Base-by-base conservation (phyloP, 768 basidiomycete genomes). In the Podaxis rugospora region DNA sequence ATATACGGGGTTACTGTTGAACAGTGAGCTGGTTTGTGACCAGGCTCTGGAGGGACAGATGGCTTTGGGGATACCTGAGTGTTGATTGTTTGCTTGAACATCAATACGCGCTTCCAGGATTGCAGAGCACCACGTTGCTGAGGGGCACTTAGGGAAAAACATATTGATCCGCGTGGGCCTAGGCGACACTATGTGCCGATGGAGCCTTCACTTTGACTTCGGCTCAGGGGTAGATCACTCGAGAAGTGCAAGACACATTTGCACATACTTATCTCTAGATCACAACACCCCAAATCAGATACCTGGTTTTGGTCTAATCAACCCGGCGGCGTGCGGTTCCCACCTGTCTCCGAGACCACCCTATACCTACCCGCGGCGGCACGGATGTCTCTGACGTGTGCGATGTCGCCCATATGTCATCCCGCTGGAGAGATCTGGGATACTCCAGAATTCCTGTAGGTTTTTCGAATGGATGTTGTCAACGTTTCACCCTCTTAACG, bases 181-280 rank as follows among this genome's bases (percentile, higher is more conserved):
- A 51, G 50, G 50, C 57, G 57, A 59, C 36, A 51, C 57, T 56
- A 47, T 16, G 44, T 44, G 44, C 25, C 35, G 55, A 56, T 47
- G 5, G 27, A 16, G 42, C 5, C 5, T 35, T 9, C 25, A 37
- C 4, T 37, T 39, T 9, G 28, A 4, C 35, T 39, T 55, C 54
- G 54, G 39, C 37, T 55, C 10, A 21, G 37, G 42, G 23, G 54
- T 44, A 55, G 14, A 44, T 44, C 39, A 44, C 13, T 18, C 28
- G 14, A 52, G 5, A 36, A 5, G 18, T 7, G 36, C 11, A 55
- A 4, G 25, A 37, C 11, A 37, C 6, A 7, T 16, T 54, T 6
- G 16, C 36, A 9, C n/a, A 13, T n/a, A 4, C 37, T 42, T 55
- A 37, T 55, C 54, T 28, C 54, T 18, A 14, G 42, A 44, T 44